Evolutionary conservation across 805 yeast species (phyloP), one percentile per base, ranked within the genome.

Genomic region (Maudiozyma pseudohumilis): DNA sequence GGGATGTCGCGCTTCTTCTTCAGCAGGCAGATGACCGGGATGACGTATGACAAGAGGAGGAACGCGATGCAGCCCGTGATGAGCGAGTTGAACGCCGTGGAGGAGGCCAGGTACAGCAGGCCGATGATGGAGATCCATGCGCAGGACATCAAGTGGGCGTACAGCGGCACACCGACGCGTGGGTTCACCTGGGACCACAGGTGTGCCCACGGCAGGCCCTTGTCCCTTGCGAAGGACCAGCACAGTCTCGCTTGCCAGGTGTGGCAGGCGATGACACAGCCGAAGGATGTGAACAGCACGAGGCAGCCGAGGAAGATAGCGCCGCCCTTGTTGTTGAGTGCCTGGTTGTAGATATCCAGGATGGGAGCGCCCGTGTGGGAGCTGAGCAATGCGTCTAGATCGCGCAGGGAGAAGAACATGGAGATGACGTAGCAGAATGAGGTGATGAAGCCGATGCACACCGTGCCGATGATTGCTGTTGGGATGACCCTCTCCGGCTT

Each of bases 141-240:
- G 45, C 75, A 65, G 12, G 79, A 73, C 66, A 77, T 65, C 28
- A 75, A 41, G 48, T 77, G 80, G 1, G 84, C 85, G 45, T 73
- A 67, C 17, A 77, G 56, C 12, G 86, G 86, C 6, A 74, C 72
- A 27, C 75, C 80, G 10, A 73, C 56, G 35, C 61, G 64, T 12
- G 69, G 60, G 48, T 75, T 65, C 34, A 80, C 71, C 45, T 63
- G 57, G 4, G 75, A 53, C 75, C 80, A 73, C 34, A 61, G 66
- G 29, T 58, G 61, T 6, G 80, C 74, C 26, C 68, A 73, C 20
- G 82, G 82, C 40, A 80, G 61, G 19, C 84, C 87, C 35, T 73
- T 69, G 55, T 80, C 85, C 60, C 86, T 69, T 5, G 85, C 68
- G 51, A 79, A 78, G 2, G 86, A 77, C 82, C 84, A 80, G 44